These are phyloP conservation scores for Drechslera avenae DNA, from an alignment of 2,329 filamentous ascomycete species.

Conservation along the genomic window DNA sequence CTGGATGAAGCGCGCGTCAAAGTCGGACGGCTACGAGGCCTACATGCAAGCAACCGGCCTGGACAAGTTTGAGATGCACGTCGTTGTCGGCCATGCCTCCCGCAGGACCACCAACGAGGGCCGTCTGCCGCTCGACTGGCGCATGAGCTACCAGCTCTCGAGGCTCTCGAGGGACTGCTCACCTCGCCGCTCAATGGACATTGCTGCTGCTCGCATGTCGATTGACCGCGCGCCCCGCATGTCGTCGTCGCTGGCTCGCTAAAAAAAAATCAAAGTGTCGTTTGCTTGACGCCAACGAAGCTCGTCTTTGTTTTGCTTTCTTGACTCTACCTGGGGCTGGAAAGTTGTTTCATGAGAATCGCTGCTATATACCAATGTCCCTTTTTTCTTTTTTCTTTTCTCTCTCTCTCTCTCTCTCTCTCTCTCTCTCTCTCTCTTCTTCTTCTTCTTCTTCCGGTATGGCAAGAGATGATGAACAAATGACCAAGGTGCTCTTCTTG, in stretches of 20 bases:
- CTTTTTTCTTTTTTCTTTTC: too few species aligned
- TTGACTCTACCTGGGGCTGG: too few species aligned
- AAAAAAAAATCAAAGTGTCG: too few species aligned
- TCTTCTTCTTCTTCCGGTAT: too few species aligned
- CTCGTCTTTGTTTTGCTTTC: too few species aligned
- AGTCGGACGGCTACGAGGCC: slow-evolving; percentile 16
- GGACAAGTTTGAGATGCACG: slow-evolving; percentile 16
- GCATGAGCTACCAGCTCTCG: slow-evolving; percentile 15
- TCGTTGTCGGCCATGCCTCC: slow-evolving; percentile 20
- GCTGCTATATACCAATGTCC: too few species aligned
- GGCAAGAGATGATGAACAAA: too few species aligned
- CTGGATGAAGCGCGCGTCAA: slow-evolving; percentile 21
- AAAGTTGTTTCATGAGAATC: too few species aligned
- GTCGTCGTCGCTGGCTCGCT: neutral
- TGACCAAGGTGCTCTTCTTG: too few species aligned
- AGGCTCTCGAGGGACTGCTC: slow-evolving; percentile 12
- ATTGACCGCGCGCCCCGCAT: slow-evolving; percentile 7
- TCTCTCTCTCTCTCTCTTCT: too few species aligned
- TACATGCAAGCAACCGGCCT: slow-evolving; percentile 14
- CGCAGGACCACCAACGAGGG: slow-evolving; percentile 15
- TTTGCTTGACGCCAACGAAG: too few species aligned
- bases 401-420: too few species aligned
- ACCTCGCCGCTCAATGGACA: slow-evolving; percentile 12
- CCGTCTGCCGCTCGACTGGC: slow-evolving; percentile 19
- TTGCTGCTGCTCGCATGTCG: slow-evolving; percentile 14